Percentiles rank a stretch among this genome's conserved stretches.
Conservation (phyloP, 2,329 filamentous ascomycete species). For the Calcarisporium arbuscula region DNA sequence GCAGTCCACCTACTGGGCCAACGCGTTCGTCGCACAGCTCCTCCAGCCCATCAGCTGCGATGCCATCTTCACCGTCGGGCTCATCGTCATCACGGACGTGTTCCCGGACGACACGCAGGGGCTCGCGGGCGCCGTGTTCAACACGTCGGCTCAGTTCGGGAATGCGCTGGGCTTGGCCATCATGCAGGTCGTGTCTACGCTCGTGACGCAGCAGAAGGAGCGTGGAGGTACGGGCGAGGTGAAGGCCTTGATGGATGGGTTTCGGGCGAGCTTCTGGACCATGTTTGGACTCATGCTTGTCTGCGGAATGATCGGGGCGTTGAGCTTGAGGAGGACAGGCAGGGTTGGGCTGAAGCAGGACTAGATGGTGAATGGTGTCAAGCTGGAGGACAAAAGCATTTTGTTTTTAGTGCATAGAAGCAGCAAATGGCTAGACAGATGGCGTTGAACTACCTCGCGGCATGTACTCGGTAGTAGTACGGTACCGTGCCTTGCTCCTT, state of each 20-base stretch:
- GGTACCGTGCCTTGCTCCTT: too few species aligned
- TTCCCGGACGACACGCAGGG: slow-evolving; percentile 53
- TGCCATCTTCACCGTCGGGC: slow-evolving; percentile 49
- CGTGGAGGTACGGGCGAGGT: slow-evolving; percentile 16
- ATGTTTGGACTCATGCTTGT: slow-evolving; percentile 41
- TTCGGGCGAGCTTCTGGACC: slow-evolving; percentile 43
- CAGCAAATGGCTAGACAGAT: too few species aligned
- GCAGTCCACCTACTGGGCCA: slow-evolving; percentile 44
- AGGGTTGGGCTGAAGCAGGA: slow-evolving; percentile 41
- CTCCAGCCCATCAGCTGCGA: slow-evolving; percentile 36
- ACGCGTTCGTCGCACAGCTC: slow-evolving; percentile 36
- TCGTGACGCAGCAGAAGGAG: slow-evolving; percentile 30
- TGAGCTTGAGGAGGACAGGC: slow-evolving; percentile 35
- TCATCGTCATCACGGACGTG: slow-evolving; percentile 46
- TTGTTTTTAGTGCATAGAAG: too few species aligned
- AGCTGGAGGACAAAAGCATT: too few species aligned
- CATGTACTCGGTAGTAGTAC: too few species aligned
- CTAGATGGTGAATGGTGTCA: too few species aligned
- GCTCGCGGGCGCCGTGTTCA: slow-evolving; percentile 56
- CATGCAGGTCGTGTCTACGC: slow-evolving; percentile 36
- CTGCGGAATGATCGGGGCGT: slow-evolving; percentile 28
- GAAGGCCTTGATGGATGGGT: slow-evolving; percentile 38
- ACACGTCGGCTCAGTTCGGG: slow-evolving; percentile 51
- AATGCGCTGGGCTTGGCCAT: slow-evolving; percentile 41
- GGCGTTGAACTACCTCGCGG: too few species aligned